Evolutionary conservation across 176 grass and related monocot genomes (phyloP), one percentile per base, ranked within the genome.

Genomic region (Echinochloa phyllopogon): DNA sequence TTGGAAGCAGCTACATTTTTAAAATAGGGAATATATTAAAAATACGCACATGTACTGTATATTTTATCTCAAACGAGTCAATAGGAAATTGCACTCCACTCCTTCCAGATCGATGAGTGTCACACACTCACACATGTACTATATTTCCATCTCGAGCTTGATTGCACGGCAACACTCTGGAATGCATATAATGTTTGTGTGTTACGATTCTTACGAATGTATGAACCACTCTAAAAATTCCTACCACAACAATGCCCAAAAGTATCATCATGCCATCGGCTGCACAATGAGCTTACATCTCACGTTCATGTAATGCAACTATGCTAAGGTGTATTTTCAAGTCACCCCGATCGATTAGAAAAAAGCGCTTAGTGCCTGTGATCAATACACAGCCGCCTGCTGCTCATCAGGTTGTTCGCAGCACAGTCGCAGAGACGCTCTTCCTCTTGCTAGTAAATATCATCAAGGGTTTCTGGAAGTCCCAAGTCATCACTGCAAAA

Each of bases 401-500:
- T 78, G n/a, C n/a, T n/a, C n/a, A n/a, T n/a, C 53, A 24, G 56
- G 8, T 15, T 13, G 16, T 7, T 48, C 58, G 4, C 60, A 33
- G 1, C 60, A 59, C 52, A 60, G 24, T 33, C n/a, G 11, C 1
- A 5, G 25, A 17, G 6, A 50, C 41, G 21, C 13, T 57, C 13
- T 57, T 52, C 53, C 44, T 13, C 33, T 75, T 21, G 42, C 44
- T 13, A 64, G 79, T 77, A 55, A 21, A 55, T 37, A 21, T 70
- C 63, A 55, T 75, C 81, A 27, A 69, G n/a, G 79, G 2, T 69
- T 42, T 42, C 72, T 77, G 79, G 86, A 88, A 88, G 79, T 50
- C 3, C 11, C 0, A 60, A 18, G 42, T 83, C 72, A 70, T 43
- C 79, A 15, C 86, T 88, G 53, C 86, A 88, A 83, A 87, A 88